Evolutionary conservation across 2,329 filamentous ascomycete species (phyloP).

Genomic region (Diaporthe humulicola): DNA sequence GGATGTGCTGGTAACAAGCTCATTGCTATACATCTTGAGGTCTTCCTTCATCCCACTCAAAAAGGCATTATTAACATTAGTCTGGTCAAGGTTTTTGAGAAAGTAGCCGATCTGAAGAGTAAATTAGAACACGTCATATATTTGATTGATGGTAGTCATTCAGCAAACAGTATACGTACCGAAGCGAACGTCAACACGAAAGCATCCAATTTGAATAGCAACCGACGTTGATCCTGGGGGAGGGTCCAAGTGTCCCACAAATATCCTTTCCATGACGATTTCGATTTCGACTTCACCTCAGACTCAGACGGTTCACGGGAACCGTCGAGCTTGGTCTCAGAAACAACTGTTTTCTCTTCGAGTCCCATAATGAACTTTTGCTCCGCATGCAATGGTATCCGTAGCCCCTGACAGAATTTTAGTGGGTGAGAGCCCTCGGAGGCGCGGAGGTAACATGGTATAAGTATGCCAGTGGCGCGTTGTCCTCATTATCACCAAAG

Average conservation of each 20-base stretch:
- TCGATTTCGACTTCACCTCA: conserved; percentile 40
- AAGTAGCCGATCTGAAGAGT: conserved; percentile 46
- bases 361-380: conserved; percentile 5
- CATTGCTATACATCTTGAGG: conserved; percentile 50
- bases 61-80: conserved; percentile 56
- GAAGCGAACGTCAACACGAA: conserved; percentile 52
- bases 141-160: background rate
- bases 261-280: conserved; percentile 52
- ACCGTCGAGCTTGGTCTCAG: background rate
- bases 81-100: conserved; percentile 54
- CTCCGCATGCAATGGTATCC: background rate
- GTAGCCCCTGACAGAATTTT: background rate
- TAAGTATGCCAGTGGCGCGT: background rate
- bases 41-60: conserved; percentile 59
- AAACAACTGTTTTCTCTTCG: conserved; percentile 8
- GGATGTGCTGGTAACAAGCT: conserved; percentile 52
- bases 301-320: conserved; percentile 40
- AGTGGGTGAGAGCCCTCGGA: background rate
- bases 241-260: conserved; percentile 54
- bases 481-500: conserved; percentile 26
- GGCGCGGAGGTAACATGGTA: background rate
- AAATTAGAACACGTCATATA: background rate
- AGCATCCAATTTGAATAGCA: conserved; percentile 52
- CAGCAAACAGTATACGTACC: background rate
- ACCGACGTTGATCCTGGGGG: conserved; percentile 48